Conservation (phyloP, 1,284 basidiomycete species). For the Heterobasidion irregulare region DNA sequence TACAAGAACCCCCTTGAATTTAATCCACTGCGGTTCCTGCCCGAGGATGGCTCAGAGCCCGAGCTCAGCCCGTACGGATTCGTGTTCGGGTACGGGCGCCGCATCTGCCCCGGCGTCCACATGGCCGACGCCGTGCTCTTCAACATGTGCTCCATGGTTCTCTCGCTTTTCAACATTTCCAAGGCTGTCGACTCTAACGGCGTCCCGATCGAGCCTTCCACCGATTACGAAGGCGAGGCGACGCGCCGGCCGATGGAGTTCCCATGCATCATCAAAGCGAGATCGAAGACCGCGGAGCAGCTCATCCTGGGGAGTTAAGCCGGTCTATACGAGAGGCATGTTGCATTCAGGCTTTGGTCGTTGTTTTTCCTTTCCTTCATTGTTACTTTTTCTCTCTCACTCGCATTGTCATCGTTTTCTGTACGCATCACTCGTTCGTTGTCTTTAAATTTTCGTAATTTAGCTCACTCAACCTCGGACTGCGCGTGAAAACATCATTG, state of each 20-base stretch:
- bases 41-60: conserved; percentile 6
- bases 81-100: conserved; percentile 3
- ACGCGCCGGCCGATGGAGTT: not conserved
- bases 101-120: conserved; percentile 16
- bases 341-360: not conserved
- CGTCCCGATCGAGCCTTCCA: conserved; percentile 26
- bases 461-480: not conserved
- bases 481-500: too few species aligned
- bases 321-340: not conserved
- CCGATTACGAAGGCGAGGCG: conserved; percentile 20
- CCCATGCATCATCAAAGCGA: not conserved
- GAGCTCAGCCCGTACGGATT: not conserved
- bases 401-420: not conserved
- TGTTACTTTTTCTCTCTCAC: not conserved
- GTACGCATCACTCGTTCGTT: not conserved
- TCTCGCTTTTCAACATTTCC: conserved; percentile 33
- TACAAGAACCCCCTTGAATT: conserved; percentile 2
- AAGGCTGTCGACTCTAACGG: conserved; percentile 34
- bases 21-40: conserved; percentile 6
- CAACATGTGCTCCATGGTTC: conserved; percentile 35
- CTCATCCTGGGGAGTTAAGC: not conserved
- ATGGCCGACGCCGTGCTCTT: conserved; percentile 36
- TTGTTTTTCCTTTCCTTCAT: not conserved
- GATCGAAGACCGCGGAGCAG: not conserved
- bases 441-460: not conserved